phyloP scores from a whole-genome alignment of 2,329 filamentous ascomycete species.

The Fusarium ramigenum region DNA sequence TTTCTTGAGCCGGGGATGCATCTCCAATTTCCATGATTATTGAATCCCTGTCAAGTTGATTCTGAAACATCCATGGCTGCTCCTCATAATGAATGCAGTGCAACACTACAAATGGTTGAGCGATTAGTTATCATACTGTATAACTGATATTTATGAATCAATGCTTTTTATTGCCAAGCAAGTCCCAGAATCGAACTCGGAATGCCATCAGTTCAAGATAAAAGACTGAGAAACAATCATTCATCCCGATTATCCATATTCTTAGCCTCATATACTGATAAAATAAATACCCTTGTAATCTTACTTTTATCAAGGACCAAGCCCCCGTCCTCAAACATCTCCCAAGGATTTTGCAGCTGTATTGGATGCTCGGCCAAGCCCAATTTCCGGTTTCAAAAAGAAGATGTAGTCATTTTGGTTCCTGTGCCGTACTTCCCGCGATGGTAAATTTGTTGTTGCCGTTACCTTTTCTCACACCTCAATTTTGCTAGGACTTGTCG shows the following conservation, averaged over 20 bases:
- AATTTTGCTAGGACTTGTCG: background rate
- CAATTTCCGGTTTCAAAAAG: slow-evolving; percentile 30
- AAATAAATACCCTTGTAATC: slow-evolving; percentile 36
- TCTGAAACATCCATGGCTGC: background rate
- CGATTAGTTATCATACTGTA: too few species aligned
- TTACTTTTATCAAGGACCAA: slow-evolving; percentile 26
- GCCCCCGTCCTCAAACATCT: slow-evolving; percentile 13
- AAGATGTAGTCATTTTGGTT: slow-evolving; percentile 7
- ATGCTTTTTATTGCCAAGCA: background rate
- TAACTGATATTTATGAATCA: background rate
- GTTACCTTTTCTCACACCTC: background rate
- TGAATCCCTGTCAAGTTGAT: background rate
- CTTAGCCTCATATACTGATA: slow-evolving; percentile 8
- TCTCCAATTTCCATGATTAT: background rate
- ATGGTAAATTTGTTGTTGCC: background rate
- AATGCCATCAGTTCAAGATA: background rate
- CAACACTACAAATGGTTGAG: background rate
- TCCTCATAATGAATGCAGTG: background rate
- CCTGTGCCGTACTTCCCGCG: background rate
- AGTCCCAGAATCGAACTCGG: background rate
- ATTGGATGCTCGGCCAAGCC: slow-evolving; percentile 6
- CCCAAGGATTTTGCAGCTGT: slow-evolving; percentile 12
- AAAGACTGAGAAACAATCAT: background rate
- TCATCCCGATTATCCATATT: background rate
- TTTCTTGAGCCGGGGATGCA: background rate